Conservation (phyloP, 257 asterid genomes). For the Primulina tabacum region DNA sequence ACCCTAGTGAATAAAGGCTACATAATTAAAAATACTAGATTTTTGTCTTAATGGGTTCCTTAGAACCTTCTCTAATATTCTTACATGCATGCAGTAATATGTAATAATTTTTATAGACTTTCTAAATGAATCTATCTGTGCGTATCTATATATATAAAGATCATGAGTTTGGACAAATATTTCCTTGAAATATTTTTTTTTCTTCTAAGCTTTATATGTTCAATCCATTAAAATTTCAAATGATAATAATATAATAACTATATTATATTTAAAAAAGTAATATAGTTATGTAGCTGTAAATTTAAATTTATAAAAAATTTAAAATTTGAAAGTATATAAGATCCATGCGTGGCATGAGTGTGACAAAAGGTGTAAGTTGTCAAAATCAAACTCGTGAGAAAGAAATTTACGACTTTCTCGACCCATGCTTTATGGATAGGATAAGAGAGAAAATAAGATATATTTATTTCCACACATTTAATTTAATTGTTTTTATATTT, state of each 20-base stretch:
- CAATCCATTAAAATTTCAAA: too few relatives aligned
- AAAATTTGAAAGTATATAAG: neutral
- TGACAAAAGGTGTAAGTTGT: constrained; percentile 41
- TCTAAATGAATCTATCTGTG: neutral
- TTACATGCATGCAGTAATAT: constrained; percentile 8
- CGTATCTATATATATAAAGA: too few relatives aligned
- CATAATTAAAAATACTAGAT: constrained; percentile 23
- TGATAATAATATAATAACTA: neutral
- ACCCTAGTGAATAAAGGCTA: constrained; percentile 29
- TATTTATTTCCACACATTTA: neutral
- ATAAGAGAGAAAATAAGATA: constrained; percentile 28
- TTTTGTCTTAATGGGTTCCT: constrained; percentile 42
- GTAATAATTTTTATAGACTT: constrained; percentile 7
- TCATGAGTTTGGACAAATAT: too few relatives aligned
- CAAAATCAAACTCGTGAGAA: constrained; percentile 47
- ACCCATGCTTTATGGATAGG: constrained; percentile 64
- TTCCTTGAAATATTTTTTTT: too few relatives aligned
- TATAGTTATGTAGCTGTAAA: neutral
- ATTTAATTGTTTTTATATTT: constrained; percentile 7
- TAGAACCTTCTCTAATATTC: constrained; percentile 34
- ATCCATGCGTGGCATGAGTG: constrained; percentile 35
- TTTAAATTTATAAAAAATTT: too few relatives aligned
- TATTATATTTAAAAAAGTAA: neutral
- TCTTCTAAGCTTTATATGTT: too few relatives aligned
- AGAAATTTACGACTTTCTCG: constrained; percentile 42